Conservation (phyloP, 495 filamentous ascomycete species). For the Hyaloscypha bicolor region DNA sequence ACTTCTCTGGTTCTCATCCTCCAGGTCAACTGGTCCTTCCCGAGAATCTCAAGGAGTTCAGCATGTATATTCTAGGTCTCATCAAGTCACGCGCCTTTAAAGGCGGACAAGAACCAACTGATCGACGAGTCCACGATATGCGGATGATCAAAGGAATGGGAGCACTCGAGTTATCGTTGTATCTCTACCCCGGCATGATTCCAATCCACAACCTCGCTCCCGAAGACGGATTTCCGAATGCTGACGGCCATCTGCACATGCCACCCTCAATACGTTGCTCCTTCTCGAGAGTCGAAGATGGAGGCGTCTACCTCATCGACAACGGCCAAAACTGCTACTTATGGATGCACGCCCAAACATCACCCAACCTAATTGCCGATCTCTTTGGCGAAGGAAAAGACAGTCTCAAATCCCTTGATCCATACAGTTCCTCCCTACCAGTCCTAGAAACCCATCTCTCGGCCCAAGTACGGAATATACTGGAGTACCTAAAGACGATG, state of each 20-base stretch:
- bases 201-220: constrained; percentile 86
- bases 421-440: constrained; percentile 72
- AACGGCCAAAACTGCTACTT: constrained; percentile 89
- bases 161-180: constrained; percentile 80
- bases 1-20: constrained; percentile 81
- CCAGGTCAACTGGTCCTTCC: constrained; percentile 94
- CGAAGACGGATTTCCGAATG: constrained; percentile 85
- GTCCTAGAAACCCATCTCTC: constrained; percentile 92
- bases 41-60: constrained; percentile 94
- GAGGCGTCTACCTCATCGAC: constrained; percentile 96
- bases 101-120: constrained; percentile 87
- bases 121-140: constrained; percentile 89
- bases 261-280: constrained; percentile 78
- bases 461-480: constrained; percentile 89
- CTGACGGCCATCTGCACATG: constrained; percentile 81
- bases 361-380: constrained; percentile 80
- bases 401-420: constrained; percentile 73
- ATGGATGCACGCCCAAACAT: constrained; percentile 84
- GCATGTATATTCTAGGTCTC: constrained; percentile 94
- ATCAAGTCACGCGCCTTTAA: constrained; percentile 94
- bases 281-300: constrained; percentile 88
- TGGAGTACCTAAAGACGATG: constrained; percentile 80
- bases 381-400: constrained; percentile 81
- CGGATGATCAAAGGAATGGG: constrained; percentile 88
- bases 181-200: constrained; percentile 94